Percentiles rank a stretch among this genome's conserved stretches.
phyloP scores from a whole-genome alignment of 2,329 filamentous ascomycete species.

The Hypoxylon sp. region DNA sequence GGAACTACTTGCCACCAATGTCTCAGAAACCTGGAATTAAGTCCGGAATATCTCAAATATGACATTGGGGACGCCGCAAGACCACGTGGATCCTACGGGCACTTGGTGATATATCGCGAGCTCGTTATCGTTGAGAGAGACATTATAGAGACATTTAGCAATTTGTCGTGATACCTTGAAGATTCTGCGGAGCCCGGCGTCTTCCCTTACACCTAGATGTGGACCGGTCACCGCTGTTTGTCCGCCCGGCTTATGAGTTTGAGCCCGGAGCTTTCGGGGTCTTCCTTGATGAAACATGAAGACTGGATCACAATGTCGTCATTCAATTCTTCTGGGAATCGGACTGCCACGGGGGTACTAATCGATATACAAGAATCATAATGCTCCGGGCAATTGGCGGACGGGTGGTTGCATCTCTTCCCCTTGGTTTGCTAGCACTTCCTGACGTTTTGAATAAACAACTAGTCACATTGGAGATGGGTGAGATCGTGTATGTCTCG shows the following conservation, averaged over 20 bases:
- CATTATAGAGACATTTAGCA: conserved; percentile 19
- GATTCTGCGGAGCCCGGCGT: conserved; percentile 19
- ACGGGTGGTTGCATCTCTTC: conserved; percentile 9
- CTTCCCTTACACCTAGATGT: conserved; percentile 11
- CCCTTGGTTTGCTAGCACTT: conserved; percentile 3
- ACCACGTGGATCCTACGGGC: conserved; percentile 8
- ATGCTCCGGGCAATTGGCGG: neutral
- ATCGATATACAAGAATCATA: conserved; percentile 6
- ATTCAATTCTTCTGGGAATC: conserved; percentile 6
- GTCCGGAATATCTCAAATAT: conserved; percentile 2
- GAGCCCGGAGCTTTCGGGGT: conserved; percentile 15
- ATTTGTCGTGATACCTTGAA: conserved; percentile 26
- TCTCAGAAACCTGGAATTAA: conserved; percentile 19
- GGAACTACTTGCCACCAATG: conserved; percentile 12
- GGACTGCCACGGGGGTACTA: neutral
- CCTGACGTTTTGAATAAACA: conserved; percentile 8
- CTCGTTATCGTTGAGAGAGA: conserved; percentile 6
- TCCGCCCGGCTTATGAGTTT: conserved; percentile 17
- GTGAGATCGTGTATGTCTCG: conserved; percentile 29
- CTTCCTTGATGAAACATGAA: conserved; percentile 13
- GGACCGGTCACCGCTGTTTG: conserved; percentile 22
- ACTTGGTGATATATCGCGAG: conserved; percentile 16
- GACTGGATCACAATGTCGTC: conserved; percentile 17
- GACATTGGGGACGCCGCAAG: neutral
- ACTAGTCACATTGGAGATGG: conserved; percentile 6